Percentiles rank a stretch among this genome's conserved stretches.
Conservation (phyloP, 495 filamentous ascomycete genomes). For the Neurospora terricola region DNA sequence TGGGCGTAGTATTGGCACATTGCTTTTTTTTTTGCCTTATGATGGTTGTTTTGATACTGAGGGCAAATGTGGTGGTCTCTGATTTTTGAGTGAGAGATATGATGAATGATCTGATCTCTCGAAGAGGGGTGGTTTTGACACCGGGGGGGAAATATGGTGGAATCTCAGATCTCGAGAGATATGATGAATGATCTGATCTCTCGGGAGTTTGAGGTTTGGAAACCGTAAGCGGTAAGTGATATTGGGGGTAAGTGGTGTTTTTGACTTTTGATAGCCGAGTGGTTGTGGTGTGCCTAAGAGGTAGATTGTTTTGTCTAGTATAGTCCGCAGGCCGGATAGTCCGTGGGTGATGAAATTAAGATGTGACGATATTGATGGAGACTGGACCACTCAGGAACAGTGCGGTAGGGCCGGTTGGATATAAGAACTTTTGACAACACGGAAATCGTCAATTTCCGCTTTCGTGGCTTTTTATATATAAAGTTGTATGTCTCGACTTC, state of each 20-base stretch:
- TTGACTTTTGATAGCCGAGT: not conserved
- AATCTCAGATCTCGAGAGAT: not conserved
- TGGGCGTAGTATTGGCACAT: constrained; percentile 30
- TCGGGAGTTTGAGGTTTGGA: not conserved
- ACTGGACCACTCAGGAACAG: not conserved
- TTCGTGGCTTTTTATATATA: not conserved
- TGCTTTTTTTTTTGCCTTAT: not conserved
- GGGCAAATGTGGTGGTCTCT: not conserved
- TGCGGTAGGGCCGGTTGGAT: not conserved
- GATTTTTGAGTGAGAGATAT: not conserved
- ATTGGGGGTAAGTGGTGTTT: not conserved
- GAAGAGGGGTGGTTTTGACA: too few species aligned
- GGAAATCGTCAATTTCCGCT: not conserved
- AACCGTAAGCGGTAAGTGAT: not conserved
- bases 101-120: not conserved
- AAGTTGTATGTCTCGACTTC: not conserved
- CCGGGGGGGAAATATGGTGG: not conserved
- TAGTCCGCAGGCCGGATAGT: not conserved
- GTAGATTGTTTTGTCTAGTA: not conserved
- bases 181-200: not conserved
- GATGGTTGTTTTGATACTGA: not conserved
- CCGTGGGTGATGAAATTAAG: not conserved
- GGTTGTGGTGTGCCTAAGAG: not conserved
- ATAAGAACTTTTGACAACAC: not conserved
- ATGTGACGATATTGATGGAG: not conserved